Evolutionary conservation across 192 early-diverging fungal genomes (phyloP), one percentile per base, ranked within the genome.

Genomic region (Funneliformis geosporum): DNA sequence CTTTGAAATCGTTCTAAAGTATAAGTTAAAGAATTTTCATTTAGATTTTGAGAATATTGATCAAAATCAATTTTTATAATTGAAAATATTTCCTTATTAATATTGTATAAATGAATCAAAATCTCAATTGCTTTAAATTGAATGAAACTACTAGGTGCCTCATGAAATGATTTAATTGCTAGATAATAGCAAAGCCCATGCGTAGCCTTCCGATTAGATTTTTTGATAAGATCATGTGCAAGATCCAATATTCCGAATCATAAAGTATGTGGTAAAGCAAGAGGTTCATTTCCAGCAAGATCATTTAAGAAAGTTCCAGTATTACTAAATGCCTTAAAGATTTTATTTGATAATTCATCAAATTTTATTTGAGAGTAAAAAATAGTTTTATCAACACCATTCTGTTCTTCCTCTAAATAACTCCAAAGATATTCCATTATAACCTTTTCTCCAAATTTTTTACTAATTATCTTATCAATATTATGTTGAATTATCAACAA

Each of bases 221-320:
- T 67, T 4, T 67, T 1, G 16, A 18, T 14, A 27, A 67, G 12
- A 67, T 67, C 28, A 27, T 67, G 25, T 25, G 38, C 65, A 38
- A 67, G 14, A 67, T 67, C 65, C 16, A 67, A 39, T 67, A 67
- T 39, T 12, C 65, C 25, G 27, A 67, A 67, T 25, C 25, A 67
- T 39, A 67, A 28, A 27, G 27, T 25, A 28, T 39, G 8, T 6
- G 65, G 65, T 38, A 39, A 67, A 38, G 18, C 38, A 5, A 27
- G 8, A 1, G 27, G 65, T 67, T 27, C 27, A 67, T 38, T 25
- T 28, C 28, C 65, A 38, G 28, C 16, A 12, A 67, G 27, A 27
- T 25, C n/a, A 27, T 14, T 67, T 28, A 27, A 67, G 28, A 67
- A 67, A 67, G 7, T 14, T 27, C 8, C 38, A 16, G 18, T 18